These are phyloP conservation scores for Diaporthe sp. DNA, from an alignment of 2,329 filamentous ascomycete species.

Conservation along the genomic window DNA sequence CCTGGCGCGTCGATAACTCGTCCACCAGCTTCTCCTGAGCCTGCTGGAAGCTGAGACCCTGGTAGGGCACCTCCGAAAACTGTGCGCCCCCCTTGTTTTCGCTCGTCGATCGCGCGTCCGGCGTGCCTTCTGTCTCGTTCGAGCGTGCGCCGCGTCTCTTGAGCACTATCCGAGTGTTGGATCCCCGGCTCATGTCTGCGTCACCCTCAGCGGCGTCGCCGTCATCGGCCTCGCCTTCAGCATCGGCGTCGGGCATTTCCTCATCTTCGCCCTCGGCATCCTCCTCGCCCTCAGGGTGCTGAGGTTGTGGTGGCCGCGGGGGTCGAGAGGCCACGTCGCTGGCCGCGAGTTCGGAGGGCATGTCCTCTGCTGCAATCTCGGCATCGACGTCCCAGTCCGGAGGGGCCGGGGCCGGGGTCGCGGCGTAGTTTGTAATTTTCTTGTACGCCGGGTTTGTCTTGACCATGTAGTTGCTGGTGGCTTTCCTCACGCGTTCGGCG, in stretches of 20 bases:
- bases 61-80: slow-evolving; percentile 73
- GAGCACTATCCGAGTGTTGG: slow-evolving; percentile 41
- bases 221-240: slow-evolving; percentile 51
- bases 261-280: slow-evolving; percentile 48
- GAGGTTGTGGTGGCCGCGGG: slow-evolving; percentile 25
- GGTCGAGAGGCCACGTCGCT: slow-evolving; percentile 26
- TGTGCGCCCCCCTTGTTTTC: slow-evolving; percentile 63
- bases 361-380: slow-evolving; percentile 36
- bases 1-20: slow-evolving; percentile 78
- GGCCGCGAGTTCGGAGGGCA: slow-evolving; percentile 35
- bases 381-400: slow-evolving; percentile 56
- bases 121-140: slow-evolving; percentile 49
- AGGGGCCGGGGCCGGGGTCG: slow-evolving; percentile 80
- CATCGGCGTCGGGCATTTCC: slow-evolving; percentile 47
- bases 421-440: slow-evolving; percentile 74
- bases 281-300: slow-evolving; percentile 37
- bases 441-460: slow-evolving; percentile 88
- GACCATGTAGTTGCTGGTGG: slow-evolving; percentile 89
- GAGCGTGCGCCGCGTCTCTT: slow-evolving; percentile 45
- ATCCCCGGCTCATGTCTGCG: slow-evolving; percentile 45
- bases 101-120: slow-evolving; percentile 46
- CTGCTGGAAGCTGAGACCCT: slow-evolving; percentile 83
- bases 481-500: slow-evolving; percentile 88
- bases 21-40: slow-evolving; percentile 89
- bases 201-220: slow-evolving; percentile 46